Base-by-base conservation (phyloP, 2,329 filamentous ascomycete species). In the Fonsecaea pugnacius region DNA sequence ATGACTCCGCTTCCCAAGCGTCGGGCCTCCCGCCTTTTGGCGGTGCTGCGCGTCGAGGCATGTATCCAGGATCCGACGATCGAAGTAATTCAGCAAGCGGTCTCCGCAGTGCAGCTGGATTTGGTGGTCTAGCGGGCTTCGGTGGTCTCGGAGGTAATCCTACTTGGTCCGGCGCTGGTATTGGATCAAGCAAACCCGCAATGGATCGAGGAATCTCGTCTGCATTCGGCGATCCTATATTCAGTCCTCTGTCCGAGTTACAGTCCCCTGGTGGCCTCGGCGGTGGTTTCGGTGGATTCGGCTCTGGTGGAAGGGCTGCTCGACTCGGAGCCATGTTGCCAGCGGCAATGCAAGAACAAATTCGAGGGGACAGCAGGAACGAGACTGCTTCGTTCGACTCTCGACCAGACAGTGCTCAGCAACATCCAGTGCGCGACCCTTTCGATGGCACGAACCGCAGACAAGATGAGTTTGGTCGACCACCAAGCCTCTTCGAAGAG, bases 321-420 rank as follows among this genome's bases (percentile, higher is more conserved):
- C 96, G 93, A 77, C 82, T 97, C 43, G 90, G 91, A 1, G 93
- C 92, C 1, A 81, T 99, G 27, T 97, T 99, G 73, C 93, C 94
- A 8, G 80, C 88, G 1, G 89, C 90, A 4, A 93, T 96, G 90
- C 93, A 97, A 78, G 91, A 92, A 38, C 91, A 96, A 75, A 93
- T 96, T 89, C 90, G 92, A 65, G 76, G 77, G 48, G 80, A 82
- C 43, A 69, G 67, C 65, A 62, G 70, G 32, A 71, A 69, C 40
- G 86, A 87, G 14, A 27, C 56, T 4, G 60, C 54, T 24, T 35
- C 65, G 48, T 66, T 67, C 38, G 65, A 67, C n/a, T 64, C 65
- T 27, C 67, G 67, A 30, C 65, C 67, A 3, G 65, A 69, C 7
- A 69, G 67, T 24, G 67, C 67, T 32, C 67, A 69, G 46, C 67